These are phyloP conservation scores for Penicillium ucsense DNA, from an alignment of 495 filamentous ascomycete species.

Conservation along the genomic window DNA sequence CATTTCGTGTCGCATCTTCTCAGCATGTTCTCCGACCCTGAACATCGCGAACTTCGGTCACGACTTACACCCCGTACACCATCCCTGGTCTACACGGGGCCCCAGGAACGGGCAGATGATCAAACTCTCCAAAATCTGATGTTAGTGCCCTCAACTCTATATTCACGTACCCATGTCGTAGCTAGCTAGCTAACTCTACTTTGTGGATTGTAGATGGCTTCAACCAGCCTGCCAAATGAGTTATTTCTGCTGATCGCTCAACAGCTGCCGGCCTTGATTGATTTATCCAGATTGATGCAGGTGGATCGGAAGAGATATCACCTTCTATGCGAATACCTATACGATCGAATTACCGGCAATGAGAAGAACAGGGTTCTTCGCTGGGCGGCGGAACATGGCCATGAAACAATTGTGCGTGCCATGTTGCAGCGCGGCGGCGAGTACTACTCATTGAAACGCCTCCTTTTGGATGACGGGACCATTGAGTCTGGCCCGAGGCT, in stretches of 20 bases:
- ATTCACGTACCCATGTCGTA: too few relatives aligned
- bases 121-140: too few relatives aligned
- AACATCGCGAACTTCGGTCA: too few relatives aligned
- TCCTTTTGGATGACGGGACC: too few relatives aligned
- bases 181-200: too few relatives aligned
- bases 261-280: background rate
- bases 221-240: background rate
- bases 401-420: background rate
- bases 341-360: background rate
- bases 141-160: too few relatives aligned
- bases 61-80: too few relatives aligned
- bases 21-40: too few relatives aligned
- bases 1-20: too few relatives aligned
- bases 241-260: background rate
- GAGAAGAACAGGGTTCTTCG: background rate
- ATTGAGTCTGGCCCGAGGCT: background rate
- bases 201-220: background rate
- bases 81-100: too few relatives aligned
- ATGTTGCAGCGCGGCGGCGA: background rate
- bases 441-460: background rate
- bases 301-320: background rate
- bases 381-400: background rate
- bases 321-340: background rate
- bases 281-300: background rate
- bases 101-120: too few relatives aligned